Conservation (phyloP, 2,329 filamentous ascomycete species). For the Thielaviopsis cerberus region DNA sequence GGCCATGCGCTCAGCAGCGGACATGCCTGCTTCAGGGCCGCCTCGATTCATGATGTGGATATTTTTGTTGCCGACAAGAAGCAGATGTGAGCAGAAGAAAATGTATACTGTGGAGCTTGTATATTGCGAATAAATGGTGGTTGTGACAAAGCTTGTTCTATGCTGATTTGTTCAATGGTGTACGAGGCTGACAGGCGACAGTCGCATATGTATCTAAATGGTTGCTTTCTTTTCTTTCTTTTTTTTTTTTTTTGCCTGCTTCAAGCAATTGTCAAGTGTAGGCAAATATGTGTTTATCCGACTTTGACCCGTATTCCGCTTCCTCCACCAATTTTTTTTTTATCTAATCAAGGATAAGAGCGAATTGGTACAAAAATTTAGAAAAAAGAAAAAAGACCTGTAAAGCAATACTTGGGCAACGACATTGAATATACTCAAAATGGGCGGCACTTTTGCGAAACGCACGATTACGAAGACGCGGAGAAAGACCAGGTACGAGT, state of each 20-base stretch:
- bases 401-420: not conserved
- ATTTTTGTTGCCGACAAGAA: not conserved
- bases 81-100: too few species aligned
- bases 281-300: not conserved
- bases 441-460: constrained; percentile 47
- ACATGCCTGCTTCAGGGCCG: constrained; percentile 27
- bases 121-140: not conserved
- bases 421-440: constrained; percentile 21
- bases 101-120: not conserved
- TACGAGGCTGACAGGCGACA: not conserved
- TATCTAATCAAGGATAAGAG: constrained; percentile 1
- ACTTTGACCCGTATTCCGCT: not conserved
- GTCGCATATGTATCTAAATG: not conserved
- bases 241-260: too few species aligned
- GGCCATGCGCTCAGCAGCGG: constrained; percentile 48
- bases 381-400: not conserved
- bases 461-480: constrained; percentile 56
- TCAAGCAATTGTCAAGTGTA: too few species aligned
- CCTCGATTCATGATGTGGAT: not conserved
- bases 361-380: not conserved
- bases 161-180: not conserved
- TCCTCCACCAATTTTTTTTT: constrained; percentile 1
- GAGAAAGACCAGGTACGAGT: constrained; percentile 43
- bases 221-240: too few species aligned
- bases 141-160: not conserved